Evolutionary conservation across 352 stramenopile species (phyloP), one percentile per base, ranked within the genome.

Genomic region (Phytophthora palmivora): DNA sequence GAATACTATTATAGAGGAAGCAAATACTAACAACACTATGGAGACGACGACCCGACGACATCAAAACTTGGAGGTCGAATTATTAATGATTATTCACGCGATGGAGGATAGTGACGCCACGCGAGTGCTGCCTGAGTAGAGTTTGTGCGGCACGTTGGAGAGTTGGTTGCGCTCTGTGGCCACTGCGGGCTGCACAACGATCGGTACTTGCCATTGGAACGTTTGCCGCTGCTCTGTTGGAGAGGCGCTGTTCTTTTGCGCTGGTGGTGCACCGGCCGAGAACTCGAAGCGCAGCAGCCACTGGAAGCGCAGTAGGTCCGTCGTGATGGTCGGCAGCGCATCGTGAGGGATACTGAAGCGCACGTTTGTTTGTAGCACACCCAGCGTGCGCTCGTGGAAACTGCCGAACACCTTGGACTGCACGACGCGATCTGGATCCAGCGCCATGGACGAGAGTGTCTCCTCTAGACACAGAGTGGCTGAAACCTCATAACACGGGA

Each of bases 201-300:
- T 74, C 4, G 76, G 78, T 10, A 88, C 73, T 10, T 88, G 75
- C 78, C 78, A 88, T 41, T 73, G 68, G 55, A 88, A 88, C 1
- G 59, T 72, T 58, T 88, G 78, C 1, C 58, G 57, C 37, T 70
- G 67, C 12, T 61, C 42, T 16, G 26, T 14, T 12, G 26, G 26
- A 10, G 41, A n/a, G n/a, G 19, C 18, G 4, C 32, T 11, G n/a
- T 16, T 22, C n/a, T 26, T 34, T 32, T 32, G 19, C 33, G 21
- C 14, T 1, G 42, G 32, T 1, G 60, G 26, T 9, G 67, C 66
- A 19, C 59, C 65, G 1, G 74, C 70, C 1, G 72, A 81, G 48
- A 90, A 90, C 59, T 88, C 81, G 18, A 90, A 90, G n/a, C 63
- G 64, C 14, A 90, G 57, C 32, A 81, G 51, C 72, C 79, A 90